A percentile compares a stretch with the other conserved stretches of the same genome.
phyloP scores from a whole-genome alignment of 2,329 filamentous ascomycete genomes.

The Aspergillus ustus region DNA sequence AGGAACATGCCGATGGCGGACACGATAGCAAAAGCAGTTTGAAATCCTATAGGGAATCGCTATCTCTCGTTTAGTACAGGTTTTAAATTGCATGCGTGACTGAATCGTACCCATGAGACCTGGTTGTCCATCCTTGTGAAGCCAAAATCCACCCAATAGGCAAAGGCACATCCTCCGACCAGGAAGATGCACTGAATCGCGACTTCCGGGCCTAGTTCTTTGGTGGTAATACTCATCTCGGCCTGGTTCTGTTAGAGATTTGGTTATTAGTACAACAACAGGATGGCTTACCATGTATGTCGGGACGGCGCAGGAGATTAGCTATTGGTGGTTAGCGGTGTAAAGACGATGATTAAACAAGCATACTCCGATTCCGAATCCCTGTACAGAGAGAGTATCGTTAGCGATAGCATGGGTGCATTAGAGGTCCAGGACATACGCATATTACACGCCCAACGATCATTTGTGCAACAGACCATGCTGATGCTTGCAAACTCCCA shows the following conservation, averaged over 20 bases:
- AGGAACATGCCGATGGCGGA: slow-evolving; percentile 2
- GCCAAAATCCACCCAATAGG: slow-evolving; percentile 9
- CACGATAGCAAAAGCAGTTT: neutral
- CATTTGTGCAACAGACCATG: slow-evolving; percentile 3
- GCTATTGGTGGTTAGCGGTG: neutral
- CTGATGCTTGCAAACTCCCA: neutral
- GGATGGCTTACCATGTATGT: neutral
- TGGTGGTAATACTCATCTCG: slow-evolving; percentile 8
- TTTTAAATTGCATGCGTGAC: no score
- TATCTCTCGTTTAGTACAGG: neutral
- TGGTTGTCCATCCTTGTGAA: slow-evolving; percentile 7
- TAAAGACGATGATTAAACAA: no score
- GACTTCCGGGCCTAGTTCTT: neutral
- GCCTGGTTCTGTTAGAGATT: neutral
- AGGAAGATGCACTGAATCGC: slow-evolving; percentile 8
- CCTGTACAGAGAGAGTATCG: neutral
- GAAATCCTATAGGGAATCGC: slow-evolving; percentile 5
- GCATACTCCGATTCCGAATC: slow-evolving; percentile 9
- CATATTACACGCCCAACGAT: neutral
- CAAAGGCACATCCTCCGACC: neutral
- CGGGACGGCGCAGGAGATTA: neutral
- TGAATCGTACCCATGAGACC: neutral
- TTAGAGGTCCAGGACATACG: neutral
- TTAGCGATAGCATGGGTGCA: neutral
- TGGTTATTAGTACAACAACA: no score